These are phyloP conservation scores for Mariannaea elegans DNA, from an alignment of 2,329 filamentous ascomycete species.

Conservation along the genomic window DNA sequence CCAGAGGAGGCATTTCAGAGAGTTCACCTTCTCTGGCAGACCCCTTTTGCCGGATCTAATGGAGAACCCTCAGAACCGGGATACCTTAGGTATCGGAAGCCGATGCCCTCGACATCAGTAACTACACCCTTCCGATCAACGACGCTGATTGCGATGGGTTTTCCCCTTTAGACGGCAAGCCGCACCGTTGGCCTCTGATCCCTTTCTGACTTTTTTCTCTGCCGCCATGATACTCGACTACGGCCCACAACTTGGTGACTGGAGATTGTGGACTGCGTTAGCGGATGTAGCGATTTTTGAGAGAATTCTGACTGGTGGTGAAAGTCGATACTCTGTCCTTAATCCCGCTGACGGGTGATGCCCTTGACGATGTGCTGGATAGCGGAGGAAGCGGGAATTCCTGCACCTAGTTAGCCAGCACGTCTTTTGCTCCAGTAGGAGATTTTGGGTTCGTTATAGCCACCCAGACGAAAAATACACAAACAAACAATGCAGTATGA, in stretches of 20 bases:
- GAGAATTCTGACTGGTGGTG: background rate
- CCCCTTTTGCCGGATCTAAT: background rate
- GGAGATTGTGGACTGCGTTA: background rate
- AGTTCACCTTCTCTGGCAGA: background rate
- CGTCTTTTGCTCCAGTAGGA: background rate
- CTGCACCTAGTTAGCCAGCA: background rate
- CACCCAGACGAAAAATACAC: background rate
- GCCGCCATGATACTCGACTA: background rate
- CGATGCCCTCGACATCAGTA: background rate
- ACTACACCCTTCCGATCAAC: no score
- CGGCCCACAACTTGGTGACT: background rate
- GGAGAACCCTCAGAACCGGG: background rate
- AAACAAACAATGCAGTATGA: background rate
- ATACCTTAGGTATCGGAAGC: background rate
- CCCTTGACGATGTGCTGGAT: background rate
- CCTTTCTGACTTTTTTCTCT: background rate
- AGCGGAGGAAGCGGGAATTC: background rate
- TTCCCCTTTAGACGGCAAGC: no score
- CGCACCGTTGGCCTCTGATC: no score
- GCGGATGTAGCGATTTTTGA: background rate
- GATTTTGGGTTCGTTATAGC: background rate
- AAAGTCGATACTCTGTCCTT: background rate
- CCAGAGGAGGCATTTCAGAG: background rate
- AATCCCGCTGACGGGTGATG: background rate
- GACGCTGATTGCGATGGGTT: no score